Base-by-base conservation (phyloP, 768 basidiomycete genomes). In the Baorangia bicolor region DNA sequence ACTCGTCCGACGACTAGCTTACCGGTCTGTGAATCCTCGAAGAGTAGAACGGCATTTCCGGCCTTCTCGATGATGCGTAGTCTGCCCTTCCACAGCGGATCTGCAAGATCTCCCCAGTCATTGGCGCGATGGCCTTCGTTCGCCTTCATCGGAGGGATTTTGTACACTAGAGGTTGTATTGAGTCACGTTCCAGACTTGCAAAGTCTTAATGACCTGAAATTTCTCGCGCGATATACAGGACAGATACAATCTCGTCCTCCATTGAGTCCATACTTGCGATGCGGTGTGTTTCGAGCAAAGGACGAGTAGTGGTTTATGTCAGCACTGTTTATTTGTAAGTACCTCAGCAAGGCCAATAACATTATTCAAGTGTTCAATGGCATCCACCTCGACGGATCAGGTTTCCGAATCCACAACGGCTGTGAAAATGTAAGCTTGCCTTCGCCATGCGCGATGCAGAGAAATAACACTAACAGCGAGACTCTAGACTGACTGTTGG, bases 91-190 rank as follows among this genome's bases (percentile, higher is more conserved):
- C 94, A 98, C 23, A 98, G 73, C 5, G 92, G 92, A 52, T 80
- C 66, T 18, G 81, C 81, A 39, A 95, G 81, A 71, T 94, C 89
- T 16, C 94, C 92, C 94, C 94, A 98, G 61, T 94, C 91, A 51
- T 86, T 87, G 12, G 94, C 94, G 50, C 92, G 87, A 74, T 96
- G 89, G 10, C 94, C 94, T 67, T 94, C 90, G 64, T 93, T 90
- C 37, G 80, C 81, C 66, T 84, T 92, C 65, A 94, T 76, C 44
- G 94, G 86, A 2, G 94, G 94, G 44, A 97, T 92, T 76, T 88
- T 92, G 78, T 88, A 96, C 35, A 96, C 94, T 95, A 71, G 21
- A 59, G 49, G 37, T 20, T 41, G 58, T 68, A 49, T 59, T 62
- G 54, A 67, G 57, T 42, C 57, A 55, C 49, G 47, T 57, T 49